Base-by-base conservation (phyloP, 306 rosid species). In the Trichosanthes truncata region DNA sequence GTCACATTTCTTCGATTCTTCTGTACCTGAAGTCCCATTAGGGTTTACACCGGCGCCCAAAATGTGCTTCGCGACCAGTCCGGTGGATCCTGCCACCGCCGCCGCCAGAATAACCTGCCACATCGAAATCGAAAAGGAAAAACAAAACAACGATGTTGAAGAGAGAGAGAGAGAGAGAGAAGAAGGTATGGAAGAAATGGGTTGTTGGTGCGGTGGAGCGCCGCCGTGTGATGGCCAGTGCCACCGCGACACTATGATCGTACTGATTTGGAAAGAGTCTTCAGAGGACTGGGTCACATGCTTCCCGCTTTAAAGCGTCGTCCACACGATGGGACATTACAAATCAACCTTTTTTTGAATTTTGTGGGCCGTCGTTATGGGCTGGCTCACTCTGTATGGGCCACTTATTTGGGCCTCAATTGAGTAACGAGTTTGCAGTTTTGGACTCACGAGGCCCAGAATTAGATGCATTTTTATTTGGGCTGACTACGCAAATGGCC, bases 71-170 rank as follows among this genome's bases (percentile, higher is more conserved):
- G 93, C 88, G 67, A 83, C 91, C 36, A 90, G 78, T 1, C 91
- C 87, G 11, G 95, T 87, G 86, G 97, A 84, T 81, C 90, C 95
- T 0, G 97, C 95, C n/a, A 89, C 90, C 0, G 85, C 92, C 1
- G 90, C 89, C 7, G 87, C 87, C 18, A 90, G 68, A 59, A 90
- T 83, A 81, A 87, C 67, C 55, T 82, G 91, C 97, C 95, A 92
- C 95, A 92, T 90, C 63, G 81, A 61, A 53, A 55, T 46, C 38
- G 59, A 41, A 31, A 33, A 80, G 25, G 46, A 77, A 40, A 9
- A 25, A 41, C 48, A 5, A 31, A 15, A 59, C 48, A 5, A 15
- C 29, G 31, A 49, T 25, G 36, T 9, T 4, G 43, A 2, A n/a
- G 33, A 29, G 33, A 43, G 52, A 63, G 15, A 3, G 77, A 6